phyloP scores from a whole-genome alignment of 768 basidiomycete species.

The Leccinum boreale region DNA sequence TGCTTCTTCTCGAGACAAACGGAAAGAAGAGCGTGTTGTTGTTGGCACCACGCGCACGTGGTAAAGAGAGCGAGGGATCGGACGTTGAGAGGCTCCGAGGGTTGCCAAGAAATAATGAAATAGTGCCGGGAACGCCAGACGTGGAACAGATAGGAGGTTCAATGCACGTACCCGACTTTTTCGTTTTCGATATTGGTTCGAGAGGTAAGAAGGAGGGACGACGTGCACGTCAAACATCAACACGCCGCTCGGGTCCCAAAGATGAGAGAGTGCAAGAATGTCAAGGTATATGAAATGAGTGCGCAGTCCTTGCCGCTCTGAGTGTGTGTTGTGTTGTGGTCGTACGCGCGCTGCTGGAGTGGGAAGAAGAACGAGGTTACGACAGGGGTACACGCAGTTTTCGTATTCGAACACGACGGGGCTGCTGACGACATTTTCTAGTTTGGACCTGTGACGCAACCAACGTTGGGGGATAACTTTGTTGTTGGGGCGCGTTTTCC shows the following conservation, averaged over 20 bases:
- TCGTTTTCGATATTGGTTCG: neutral
- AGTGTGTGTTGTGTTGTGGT: neutral
- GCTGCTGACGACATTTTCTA: too few relatives aligned
- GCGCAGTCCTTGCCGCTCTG: conserved; percentile 6
- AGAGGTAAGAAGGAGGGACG: neutral
- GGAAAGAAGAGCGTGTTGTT: neutral
- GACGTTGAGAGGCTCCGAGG: conserved; percentile 24
- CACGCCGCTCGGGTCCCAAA: neutral
- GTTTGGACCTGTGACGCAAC: neutral
- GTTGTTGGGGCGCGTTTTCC: neutral
- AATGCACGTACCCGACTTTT: neutral
- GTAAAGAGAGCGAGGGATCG: conserved; percentile 2
- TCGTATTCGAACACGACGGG: conserved; percentile 4
- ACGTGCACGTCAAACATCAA: neutral
- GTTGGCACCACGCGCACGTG: neutral
- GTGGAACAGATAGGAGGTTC: conserved; percentile 9
- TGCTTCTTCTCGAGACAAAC: conserved; percentile 5
- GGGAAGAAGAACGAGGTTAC: conserved; percentile 11
- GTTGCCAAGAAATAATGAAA: conserved; percentile 2
- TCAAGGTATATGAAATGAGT: conserved; percentile 14
- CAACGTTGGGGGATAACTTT: too few relatives aligned
- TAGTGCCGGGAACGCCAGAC: conserved; percentile 9
- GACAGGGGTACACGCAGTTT: conserved; percentile 11
- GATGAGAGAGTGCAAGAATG: neutral
- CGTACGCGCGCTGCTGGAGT: conserved; percentile 8